Conservation (phyloP, 1,284 basidiomycete species). For the Sporisorium exsertum region DNA sequence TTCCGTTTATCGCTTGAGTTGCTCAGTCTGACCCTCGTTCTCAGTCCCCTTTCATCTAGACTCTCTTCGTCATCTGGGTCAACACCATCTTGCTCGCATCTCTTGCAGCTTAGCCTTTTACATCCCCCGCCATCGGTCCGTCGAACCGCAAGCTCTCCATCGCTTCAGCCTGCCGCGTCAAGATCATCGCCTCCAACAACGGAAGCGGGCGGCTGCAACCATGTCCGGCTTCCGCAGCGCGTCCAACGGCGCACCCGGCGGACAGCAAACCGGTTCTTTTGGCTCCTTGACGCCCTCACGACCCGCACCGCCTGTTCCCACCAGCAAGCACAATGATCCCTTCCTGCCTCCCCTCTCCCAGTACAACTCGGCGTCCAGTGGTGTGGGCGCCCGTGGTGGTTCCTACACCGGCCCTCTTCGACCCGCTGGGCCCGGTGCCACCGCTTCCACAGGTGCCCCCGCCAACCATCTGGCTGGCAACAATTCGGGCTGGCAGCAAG, state of each 20-base stretch:
- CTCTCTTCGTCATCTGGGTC: background rate
- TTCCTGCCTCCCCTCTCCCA: conserved; percentile 60
- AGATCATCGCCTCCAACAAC: background rate
- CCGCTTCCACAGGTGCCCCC: conserved; percentile 24
- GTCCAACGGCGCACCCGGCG: conserved; percentile 22
- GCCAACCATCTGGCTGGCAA: conserved; percentile 26
- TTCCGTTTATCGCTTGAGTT: background rate
- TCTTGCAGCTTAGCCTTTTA: conserved; percentile 1
- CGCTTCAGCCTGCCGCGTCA: background rate
- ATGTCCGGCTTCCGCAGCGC: conserved; percentile 50
- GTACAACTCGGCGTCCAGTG: conserved; percentile 41
- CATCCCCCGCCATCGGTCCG: background rate
- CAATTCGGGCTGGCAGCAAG: conserved; percentile 47
- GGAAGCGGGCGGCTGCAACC: conserved; percentile 1
- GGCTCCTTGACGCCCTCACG: conserved; percentile 61
- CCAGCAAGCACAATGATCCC: conserved; percentile 49
- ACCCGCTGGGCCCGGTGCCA: conserved; percentile 58
- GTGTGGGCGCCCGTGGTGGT: conserved; percentile 58
- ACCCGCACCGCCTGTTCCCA: conserved; percentile 61
- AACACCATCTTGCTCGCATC: background rate
- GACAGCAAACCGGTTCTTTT: conserved; percentile 29
- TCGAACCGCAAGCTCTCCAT: background rate
- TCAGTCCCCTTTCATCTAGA: conserved; percentile 1
- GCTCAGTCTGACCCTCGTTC: background rate
- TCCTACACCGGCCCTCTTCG: conserved; percentile 63